Percentiles rank a stretch among this genome's conserved stretches.
These are phyloP conservation scores for Vaccinium myrtillus DNA, from an alignment of 148 eudicot species.

Conservation along the genomic window DNA sequence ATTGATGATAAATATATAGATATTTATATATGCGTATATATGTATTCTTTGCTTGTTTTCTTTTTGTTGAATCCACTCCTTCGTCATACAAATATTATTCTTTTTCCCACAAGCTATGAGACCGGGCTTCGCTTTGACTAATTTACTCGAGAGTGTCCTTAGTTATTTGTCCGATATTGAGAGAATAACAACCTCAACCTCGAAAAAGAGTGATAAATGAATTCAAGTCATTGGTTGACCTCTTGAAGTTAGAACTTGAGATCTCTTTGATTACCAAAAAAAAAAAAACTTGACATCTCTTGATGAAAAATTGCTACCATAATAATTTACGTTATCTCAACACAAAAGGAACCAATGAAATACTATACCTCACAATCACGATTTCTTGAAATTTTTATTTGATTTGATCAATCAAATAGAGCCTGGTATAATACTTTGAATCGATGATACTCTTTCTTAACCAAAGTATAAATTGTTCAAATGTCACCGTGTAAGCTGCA, in stretches of 20 bases:
- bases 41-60: background rate
- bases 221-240: background rate
- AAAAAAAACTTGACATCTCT: background rate
- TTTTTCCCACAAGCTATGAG: no score
- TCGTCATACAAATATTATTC: background rate
- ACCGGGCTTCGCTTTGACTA: background rate
- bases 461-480: background rate
- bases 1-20: background rate
- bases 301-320: background rate
- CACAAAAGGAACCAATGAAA: background rate
- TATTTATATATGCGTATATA: background rate
- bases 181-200: slow-evolving; percentile 5
- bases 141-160: background rate
- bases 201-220: background rate
- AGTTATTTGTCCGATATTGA: background rate
- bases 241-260: background rate
- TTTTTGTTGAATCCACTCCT: background rate
- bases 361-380: background rate
- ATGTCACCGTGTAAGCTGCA: background rate
- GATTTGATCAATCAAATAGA: background rate
- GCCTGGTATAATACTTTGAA: background rate
- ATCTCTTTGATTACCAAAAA: background rate
- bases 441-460: background rate
- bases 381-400: background rate
- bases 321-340: no score